Base-by-base conservation (phyloP, 345 rosid species). In the Cardamine chenopodiifolia region DNA sequence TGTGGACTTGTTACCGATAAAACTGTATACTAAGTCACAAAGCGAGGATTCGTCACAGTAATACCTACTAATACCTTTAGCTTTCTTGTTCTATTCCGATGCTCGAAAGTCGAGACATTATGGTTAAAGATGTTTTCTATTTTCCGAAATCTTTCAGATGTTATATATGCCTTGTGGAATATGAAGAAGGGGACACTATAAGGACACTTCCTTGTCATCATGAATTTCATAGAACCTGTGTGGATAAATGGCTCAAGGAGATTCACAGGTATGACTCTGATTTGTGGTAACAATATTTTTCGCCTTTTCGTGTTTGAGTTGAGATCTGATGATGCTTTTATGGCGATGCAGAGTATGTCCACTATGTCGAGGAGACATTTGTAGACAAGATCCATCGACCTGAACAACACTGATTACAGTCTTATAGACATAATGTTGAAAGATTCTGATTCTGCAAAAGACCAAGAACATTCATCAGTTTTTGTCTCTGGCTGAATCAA, bases 221-320 rank as follows among this genome's bases (percentile, higher is more conserved):
- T 72, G 97, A 90, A 49, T 95, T 92, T 68, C 99, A 95, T 53
- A 86, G 76, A 70, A 74, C 86, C 18, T 95, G 97, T 71, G 78
- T 95, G 67, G 99, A 95, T 81, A 95, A 88, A 81, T 95, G 99
- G 99, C 94, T 95, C 42, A 95, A 87, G 76, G 97, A 95, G 89
- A 86, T 95, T 71, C 99, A 95, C 85, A 95, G 99, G 99, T 95
- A 87, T 42, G 58, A 23, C 50, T 60, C 29, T 25, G 25, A 20
- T 19, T 40, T 47, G 44, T 57, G 20, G 19, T 57, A 17, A 47
- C 67, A 42, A 39, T 13, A 8, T 45, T 49, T 45, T 49, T 40
- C 2, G 28, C 19, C 28, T 6, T 57, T 42, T 44, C 52, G 44
- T 57, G 13, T 25, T 1, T 22, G 23, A 57, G 47, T 47, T 66